Evolutionary conservation across 345 rosid genomes (phyloP).

Genomic region (Chamaenerion angustifolium): DNA sequence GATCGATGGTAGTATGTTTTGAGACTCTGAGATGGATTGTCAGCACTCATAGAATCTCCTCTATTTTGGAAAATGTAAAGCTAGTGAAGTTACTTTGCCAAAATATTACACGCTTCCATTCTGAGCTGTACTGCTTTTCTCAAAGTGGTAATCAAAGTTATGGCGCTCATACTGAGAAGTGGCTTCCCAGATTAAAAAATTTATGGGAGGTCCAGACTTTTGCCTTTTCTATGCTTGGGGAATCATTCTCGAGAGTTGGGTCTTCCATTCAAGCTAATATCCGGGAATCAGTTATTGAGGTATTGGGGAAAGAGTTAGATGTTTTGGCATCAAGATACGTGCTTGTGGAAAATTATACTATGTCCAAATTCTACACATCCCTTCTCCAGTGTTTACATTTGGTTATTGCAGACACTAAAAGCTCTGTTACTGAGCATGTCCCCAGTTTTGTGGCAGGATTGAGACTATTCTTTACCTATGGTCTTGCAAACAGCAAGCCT

Average conservation of each 20-base stretch:
- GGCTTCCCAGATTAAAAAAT: conserved; percentile 19
- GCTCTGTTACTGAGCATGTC: conserved; percentile 69
- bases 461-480: conserved; percentile 60
- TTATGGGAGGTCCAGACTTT: conserved; percentile 55
- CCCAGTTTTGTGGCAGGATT: conserved; percentile 68
- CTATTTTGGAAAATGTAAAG: conserved; percentile 30
- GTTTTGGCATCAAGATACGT: conserved; percentile 42
- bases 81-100: conserved; percentile 56
- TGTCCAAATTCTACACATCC: conserved; percentile 68
- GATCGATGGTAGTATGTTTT: conserved; percentile 45
- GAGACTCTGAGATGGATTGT: conserved; percentile 50
- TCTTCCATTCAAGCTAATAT: conserved; percentile 40
- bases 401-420: conserved; percentile 54
- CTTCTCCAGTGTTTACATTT: conserved; percentile 69
- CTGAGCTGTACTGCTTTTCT: conserved; percentile 24
- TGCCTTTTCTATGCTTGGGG: conserved; percentile 54
- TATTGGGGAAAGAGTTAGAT: conserved; percentile 70
- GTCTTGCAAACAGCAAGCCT: conserved; percentile 34
- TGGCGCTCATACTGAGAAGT: conserved; percentile 27
- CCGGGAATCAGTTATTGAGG: conserved; percentile 65
- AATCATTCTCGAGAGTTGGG: conserved; percentile 36
- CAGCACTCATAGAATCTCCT: conserved; percentile 20
- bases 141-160: conserved; percentile 18
- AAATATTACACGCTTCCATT: conserved; percentile 23
- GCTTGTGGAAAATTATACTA: conserved; percentile 41